Evolutionary conservation across 169 alveolate species (phyloP).

Genomic region (Pseudocohnilembus persalinus): DNA sequence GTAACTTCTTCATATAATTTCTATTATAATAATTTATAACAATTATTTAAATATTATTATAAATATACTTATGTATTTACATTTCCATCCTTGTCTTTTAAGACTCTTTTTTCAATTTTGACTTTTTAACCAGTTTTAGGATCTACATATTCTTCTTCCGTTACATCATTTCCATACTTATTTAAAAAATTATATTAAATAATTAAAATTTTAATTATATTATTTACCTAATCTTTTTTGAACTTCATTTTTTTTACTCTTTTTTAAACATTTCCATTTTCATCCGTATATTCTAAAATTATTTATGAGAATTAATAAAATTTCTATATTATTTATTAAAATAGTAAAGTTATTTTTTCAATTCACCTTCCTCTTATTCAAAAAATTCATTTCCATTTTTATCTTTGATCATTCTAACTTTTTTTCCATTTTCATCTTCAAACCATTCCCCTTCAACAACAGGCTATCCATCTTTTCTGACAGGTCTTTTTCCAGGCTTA

Average conservation of each 20-base stretch:
- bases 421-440: constrained; percentile 38
- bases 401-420: constrained; percentile 34
- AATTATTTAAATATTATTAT: neutral
- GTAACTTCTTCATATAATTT: constrained; percentile 37
- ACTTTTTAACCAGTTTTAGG: constrained; percentile 40
- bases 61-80: neutral
- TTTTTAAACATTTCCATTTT: constrained; percentile 27
- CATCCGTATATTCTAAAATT: constrained; percentile 40
- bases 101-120: constrained; percentile 27
- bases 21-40: constrained; percentile 4
- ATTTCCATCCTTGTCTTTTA: constrained; percentile 45
- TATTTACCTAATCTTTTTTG: constrained; percentile 30
- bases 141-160: constrained; percentile 35
- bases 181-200: neutral
- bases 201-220: neutral
- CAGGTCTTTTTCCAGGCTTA: constrained; percentile 21
- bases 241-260: constrained; percentile 38
- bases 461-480: constrained; percentile 33
- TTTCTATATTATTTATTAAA: no score
- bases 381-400: constrained; percentile 38
- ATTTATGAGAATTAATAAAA: no score
- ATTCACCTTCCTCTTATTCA: constrained; percentile 39
- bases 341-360: neutral
- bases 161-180: constrained; percentile 34
- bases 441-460: constrained; percentile 45